A percentile compares a stretch with the other conserved stretches of the same genome.
phyloP scores from a whole-genome alignment of 306 rosid species.

The Alnus rubra region DNA sequence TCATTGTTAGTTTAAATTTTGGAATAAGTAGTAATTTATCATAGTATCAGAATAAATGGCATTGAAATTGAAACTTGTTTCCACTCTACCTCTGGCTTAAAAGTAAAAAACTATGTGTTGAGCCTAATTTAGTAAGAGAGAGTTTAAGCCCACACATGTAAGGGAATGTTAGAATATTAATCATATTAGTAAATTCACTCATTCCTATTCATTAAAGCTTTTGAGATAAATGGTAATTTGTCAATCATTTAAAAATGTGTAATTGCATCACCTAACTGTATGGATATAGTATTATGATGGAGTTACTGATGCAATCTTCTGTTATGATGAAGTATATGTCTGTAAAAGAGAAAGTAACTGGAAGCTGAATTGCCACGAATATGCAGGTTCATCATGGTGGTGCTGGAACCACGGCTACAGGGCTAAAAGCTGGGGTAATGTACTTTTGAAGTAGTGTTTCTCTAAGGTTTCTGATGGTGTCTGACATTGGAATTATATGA shows the following conservation, averaged over 20 bases:
- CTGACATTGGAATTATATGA: conserved; percentile 9
- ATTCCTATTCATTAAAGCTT: neutral
- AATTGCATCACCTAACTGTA: neutral
- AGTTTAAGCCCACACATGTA: neutral
- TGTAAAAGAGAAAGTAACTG: neutral
- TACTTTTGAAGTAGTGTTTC: conserved; percentile 20
- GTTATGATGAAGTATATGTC: neutral
- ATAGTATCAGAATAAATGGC: neutral
- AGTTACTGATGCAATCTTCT: neutral
- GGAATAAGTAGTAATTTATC: neutral
- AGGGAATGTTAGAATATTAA: neutral
- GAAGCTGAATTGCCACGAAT: neutral
- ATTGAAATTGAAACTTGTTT: neutral
- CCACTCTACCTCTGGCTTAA: neutral
- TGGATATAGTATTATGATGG: neutral
- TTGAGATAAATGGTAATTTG: neutral
- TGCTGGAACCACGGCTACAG: conserved; percentile 97
- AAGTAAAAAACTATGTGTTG: neutral
- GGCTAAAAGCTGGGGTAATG: conserved; percentile 91
- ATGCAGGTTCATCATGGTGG: conserved; percentile 99
- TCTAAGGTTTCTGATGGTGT: conserved; percentile 9
- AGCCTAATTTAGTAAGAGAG: neutral
- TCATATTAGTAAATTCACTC: neutral
- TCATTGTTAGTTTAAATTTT: neutral
- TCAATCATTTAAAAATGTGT: neutral